Evolutionary conservation across 176 grass and related monocot species (phyloP), one percentile per base, ranked within the genome.

Genomic region (Hordeum vulgare): DNA sequence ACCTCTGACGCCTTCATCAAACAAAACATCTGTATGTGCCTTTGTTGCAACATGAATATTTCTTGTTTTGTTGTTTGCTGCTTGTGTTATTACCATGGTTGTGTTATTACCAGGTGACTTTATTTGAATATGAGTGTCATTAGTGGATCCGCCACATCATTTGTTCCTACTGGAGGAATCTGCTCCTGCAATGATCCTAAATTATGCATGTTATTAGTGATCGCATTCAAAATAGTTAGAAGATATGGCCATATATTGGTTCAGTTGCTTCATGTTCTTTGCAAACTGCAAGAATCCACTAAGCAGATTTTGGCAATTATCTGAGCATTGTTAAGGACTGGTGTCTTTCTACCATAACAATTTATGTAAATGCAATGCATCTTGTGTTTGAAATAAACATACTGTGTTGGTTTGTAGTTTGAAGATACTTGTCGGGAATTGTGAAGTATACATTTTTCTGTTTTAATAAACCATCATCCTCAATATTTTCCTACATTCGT

Each of bases 1-100:
- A 86, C 93, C 93, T 61, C 59, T 83, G 66, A 95, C 90, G 11
- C 93, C 90, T 75, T 88, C 88, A 36, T 67, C 88, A 40, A 89
- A 71, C 88, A 95, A 92, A 95, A 65, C 49, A 76, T 88, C 76
- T 71, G 93, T 95, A 83, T 37, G 80, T 86, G 41, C 27, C 42
- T 73, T 73, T 20, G 25, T 49, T 17, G 42, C 4, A 3, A 73
- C 14, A 44, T 33, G 27, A 62, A 42, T 87, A 62, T 9, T 81
- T 29, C 72, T 60, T 11, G 2, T 60, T 49, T 29, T 27, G 7
- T 49, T 73, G 40, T 65, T 9, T 78, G 8, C 9, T 6, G 71
- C 62, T 71, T 78, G 4, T 27, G n/a, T 82, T 58, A 42, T 80
- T 73, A 42, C 8, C 3, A 59, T 71, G 6, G 23, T 36, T 66